phyloP scores from a whole-genome alignment of 768 basidiomycete genomes.

The Trametes meyenii region DNA sequence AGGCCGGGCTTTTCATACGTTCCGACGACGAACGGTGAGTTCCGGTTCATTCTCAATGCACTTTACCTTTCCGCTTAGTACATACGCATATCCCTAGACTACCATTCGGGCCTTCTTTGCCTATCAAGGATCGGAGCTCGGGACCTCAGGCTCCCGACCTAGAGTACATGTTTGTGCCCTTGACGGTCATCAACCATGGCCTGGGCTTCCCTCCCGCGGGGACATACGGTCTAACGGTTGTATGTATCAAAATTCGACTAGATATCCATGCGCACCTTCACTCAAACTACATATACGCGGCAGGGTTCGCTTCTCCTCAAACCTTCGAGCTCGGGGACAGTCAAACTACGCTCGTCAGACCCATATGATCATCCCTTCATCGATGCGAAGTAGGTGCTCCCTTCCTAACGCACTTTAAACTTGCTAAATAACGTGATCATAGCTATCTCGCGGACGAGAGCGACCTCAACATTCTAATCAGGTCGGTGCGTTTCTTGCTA shows the following conservation, averaged over 20 bases:
- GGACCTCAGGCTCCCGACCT: slow-evolving; percentile 21
- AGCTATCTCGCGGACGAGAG: slow-evolving; percentile 24
- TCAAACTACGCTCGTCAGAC: slow-evolving; percentile 27
- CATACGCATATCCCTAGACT: neutral
- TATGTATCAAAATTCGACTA: neutral
- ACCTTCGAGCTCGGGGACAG: slow-evolving; percentile 19
- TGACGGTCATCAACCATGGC: slow-evolving; percentile 13
- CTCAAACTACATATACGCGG: neutral
- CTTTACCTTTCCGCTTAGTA: neutral
- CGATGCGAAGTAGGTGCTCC: slow-evolving; percentile 30
- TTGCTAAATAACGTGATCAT: neutral
- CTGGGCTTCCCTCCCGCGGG: slow-evolving; percentile 6
- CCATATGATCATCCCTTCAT: slow-evolving; percentile 32
- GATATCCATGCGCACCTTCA: neutral
- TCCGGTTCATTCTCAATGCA: neutral
- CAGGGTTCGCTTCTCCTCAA: slow-evolving; percentile 13
- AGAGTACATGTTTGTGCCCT: slow-evolving; percentile 15
- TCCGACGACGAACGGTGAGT: slow-evolving; percentile 20
- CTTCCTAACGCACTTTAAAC: neutral
- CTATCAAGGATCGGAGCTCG: slow-evolving; percentile 9
- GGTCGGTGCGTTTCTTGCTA: slow-evolving; percentile 9
- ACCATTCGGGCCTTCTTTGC: neutral
- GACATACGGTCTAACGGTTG: slow-evolving; percentile 10
- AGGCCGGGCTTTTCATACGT: slow-evolving; percentile 17
- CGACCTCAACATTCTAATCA: slow-evolving; percentile 17